Base-by-base conservation (phyloP, 2,329 filamentous ascomycete species). In the Seiridium unicorne region DNA sequence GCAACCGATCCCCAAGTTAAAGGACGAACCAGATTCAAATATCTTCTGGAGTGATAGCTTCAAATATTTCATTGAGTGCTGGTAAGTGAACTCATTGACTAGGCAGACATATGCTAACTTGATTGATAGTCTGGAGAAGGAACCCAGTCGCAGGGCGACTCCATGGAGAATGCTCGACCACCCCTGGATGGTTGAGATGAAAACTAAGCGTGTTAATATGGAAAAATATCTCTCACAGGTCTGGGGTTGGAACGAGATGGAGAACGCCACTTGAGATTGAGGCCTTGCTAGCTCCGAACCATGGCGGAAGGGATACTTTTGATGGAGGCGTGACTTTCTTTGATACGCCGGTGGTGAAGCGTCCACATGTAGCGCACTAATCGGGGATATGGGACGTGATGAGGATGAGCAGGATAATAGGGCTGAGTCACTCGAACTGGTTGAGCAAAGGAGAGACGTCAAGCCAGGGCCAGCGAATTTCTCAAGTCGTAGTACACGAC, bases 91-190 rank as follows among this genome's bases (percentile, higher is more conserved):
- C 5, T 32, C 34, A 7, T 11, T 38, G 2, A 38, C 31, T 34
- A 13, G 40, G 18, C 13, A 18, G 13, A 5, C 11, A 38, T 42
- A 40, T 58, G n/a, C 55, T 58, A 51, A 58, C 46, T 18, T 5
- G 6, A 18, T 32, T 4, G 7, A 6, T 64, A 98, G 95, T 79
- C 84, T 99, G 60, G 95, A 99, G 76, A 99, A 99, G 78, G 92
- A 97, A 68, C 89, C 92, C 26, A 84, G 84, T 60, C 87, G 93
- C 70, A 85, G 95, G 73, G 95, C 94, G 36, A 96, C 91, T 61
- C 95, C 95, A 10, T 99, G 95, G 95, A 91, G 94, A 70, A 99
- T 99, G 93, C 86, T 97, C 64, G 95, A 99, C 73, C 95, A 99
- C 77, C 95, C 95, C 2, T 99, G 95, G 95, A 97, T 99, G 89